These are phyloP conservation scores for Prunus mume DNA, from an alignment of 306 rosid species.

Conservation along the genomic window DNA sequence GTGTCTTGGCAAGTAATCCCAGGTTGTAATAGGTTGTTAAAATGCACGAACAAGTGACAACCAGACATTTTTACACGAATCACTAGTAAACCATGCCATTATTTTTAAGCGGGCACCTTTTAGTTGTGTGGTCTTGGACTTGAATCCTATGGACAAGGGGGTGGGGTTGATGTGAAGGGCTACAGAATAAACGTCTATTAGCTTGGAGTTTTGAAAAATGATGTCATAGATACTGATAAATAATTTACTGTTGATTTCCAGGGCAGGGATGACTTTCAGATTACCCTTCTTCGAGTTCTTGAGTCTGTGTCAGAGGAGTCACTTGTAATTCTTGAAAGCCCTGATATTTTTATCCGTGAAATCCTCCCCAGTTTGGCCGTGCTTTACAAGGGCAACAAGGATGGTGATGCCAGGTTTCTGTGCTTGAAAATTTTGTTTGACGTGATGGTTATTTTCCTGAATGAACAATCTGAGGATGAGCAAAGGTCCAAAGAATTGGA, in stretches of 20 bases:
- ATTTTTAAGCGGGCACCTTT: not conserved
- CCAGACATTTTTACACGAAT: not conserved
- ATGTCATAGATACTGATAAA: constrained; percentile 24
- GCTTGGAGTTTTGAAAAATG: not conserved
- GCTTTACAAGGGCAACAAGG: constrained; percentile 91
- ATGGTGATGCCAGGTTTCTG: constrained; percentile 95
- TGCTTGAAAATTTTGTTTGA: constrained; percentile 86
- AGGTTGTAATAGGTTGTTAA: not conserved
- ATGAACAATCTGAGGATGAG: constrained; percentile 68
- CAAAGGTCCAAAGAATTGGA: constrained; percentile 68
- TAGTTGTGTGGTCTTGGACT: too few relatives aligned
- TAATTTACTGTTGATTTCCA: constrained; percentile 40
- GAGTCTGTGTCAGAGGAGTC: constrained; percentile 89
- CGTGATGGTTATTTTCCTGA: constrained; percentile 71
- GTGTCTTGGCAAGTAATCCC: not conserved
- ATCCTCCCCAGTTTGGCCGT: constrained; percentile 90
- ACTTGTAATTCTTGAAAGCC: constrained; percentile 53
- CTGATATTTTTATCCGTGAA: constrained; percentile 65
- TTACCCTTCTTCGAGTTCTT: constrained; percentile 80
- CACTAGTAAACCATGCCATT: not conserved
- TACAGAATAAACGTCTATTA: not conserved
- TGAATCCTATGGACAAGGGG: not conserved
- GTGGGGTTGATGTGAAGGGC: not conserved
- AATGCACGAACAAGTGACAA: not conserved
- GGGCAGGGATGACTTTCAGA: constrained; percentile 99